A percentile compares a stretch with the other conserved stretches of the same genome.
Conservation (phyloP, 2,329 filamentous ascomycete species). For the Neonectria punicea region DNA sequence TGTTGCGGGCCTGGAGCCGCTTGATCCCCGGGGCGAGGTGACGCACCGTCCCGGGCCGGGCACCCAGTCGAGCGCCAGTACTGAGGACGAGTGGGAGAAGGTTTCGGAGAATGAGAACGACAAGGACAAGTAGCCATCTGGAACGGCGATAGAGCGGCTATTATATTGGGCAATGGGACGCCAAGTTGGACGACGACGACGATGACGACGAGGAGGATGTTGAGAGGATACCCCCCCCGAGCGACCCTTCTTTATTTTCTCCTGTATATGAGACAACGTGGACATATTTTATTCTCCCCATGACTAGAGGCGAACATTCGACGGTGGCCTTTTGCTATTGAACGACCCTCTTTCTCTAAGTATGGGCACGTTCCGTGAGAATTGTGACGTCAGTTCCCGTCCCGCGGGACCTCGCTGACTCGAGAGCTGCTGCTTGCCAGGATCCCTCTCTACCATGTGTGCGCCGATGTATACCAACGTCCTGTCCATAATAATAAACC, state of each 20-base stretch:
- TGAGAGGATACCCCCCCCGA: constrained; percentile 45
- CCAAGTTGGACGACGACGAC: constrained; percentile 4
- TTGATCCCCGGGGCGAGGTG: constrained; percentile 57
- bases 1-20: constrained; percentile 55
- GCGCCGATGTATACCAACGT: not conserved
- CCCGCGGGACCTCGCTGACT: not conserved
- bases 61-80: constrained; percentile 72
- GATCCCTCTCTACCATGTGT: not conserved
- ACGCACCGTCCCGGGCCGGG: constrained; percentile 59
- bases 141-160: not conserved
- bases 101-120: constrained; percentile 78
- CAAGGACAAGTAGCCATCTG: constrained; percentile 59
- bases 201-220: constrained; percentile 18
- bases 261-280: constrained; percentile 39
- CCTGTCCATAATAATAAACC: not conserved
- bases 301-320: constrained; percentile 23
- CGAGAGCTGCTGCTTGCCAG: not conserved
- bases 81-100: constrained; percentile 98
- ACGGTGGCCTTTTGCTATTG: constrained; percentile 5
- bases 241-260: constrained; percentile 32
- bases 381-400: constrained; percentile 6
- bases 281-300: constrained; percentile 26
- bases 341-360: not conserved
- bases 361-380: not conserved
- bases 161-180: not conserved